Base-by-base conservation (phyloP, 495 filamentous ascomycete genomes). In the Aspergillus indologenus region DNA sequence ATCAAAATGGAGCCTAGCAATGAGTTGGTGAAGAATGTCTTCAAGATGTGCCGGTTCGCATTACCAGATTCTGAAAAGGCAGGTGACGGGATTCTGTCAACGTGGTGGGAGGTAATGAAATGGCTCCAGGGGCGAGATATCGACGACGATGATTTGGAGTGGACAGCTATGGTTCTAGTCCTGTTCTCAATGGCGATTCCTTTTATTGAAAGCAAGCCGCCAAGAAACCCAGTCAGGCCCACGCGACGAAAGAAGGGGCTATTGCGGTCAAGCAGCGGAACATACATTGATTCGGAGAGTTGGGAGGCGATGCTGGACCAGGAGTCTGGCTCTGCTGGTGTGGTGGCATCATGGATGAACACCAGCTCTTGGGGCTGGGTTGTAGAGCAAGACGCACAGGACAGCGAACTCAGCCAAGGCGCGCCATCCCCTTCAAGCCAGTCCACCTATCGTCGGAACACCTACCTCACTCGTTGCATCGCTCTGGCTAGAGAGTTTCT, bases 101-200 rank as follows among this genome's bases (percentile, higher is more conserved):
- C 81, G 6, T 95, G 90, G 90, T 91, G 88, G 86, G 84, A 89
- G 62, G 79, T 84, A 12, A 82, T 88, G 67, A 83, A 84, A 60
- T 91, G 87, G 85, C 79, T 90, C 31, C 76, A 77, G 40, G 65
- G 70, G 26, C 76, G 78, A 47, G 78, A 81, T 11, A 69, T 70
- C 7, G 67, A 74, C n/a, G 73, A 77, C 20, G 75, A 71, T 29
- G 82, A 92, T 56, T 48, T 74, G 3, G 92, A 97, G 65, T 96
- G 90, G 91, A 89, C 86, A 9, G 86, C 89, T 5, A 74, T 90
- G 50, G 83, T 90, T 5, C 78, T 94, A 48, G 80, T 87, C 4
- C 63, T 96, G 2, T 86, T 95, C 61, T 80, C 79, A 15, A 75
- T 89, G 64, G 83, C 81, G 17, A 63, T 85, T 31, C 75, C 75